phyloP scores from a whole-genome alignment of 2,329 filamentous ascomycete species.

The Lasiodiplodia citricola region DNA sequence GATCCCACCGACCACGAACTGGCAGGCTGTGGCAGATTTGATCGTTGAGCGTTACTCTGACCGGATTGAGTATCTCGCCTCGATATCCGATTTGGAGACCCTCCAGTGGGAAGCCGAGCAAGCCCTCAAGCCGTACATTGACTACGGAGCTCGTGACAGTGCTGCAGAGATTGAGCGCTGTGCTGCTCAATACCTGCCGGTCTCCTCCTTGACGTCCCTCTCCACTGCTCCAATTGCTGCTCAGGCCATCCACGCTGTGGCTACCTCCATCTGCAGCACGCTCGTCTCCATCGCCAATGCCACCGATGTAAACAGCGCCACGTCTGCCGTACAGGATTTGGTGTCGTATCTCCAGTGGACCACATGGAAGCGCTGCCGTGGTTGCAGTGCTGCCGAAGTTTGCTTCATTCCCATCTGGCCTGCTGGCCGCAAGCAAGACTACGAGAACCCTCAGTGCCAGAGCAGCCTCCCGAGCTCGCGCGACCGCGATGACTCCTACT shows the following conservation, averaged over 20 bases:
- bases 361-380: constrained; percentile 62
- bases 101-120: constrained; percentile 1
- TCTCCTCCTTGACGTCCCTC: constrained; percentile 4
- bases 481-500: constrained; percentile 16
- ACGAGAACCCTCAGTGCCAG: constrained; percentile 54
- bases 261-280: constrained; percentile 40
- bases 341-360: constrained; percentile 63
- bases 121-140: constrained; percentile 47
- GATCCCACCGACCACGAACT: constrained; percentile 52
- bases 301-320: constrained; percentile 32
- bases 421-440: constrained; percentile 60
- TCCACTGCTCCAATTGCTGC: constrained; percentile 35
- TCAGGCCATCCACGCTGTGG: constrained; percentile 38
- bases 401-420: constrained; percentile 71
- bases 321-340: constrained; percentile 47
- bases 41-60: constrained; percentile 67
- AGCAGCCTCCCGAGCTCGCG: constrained; percentile 10
- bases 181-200: constrained; percentile 49
- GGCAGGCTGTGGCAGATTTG: constrained; percentile 72
- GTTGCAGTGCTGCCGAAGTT: constrained; percentile 60
- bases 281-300: constrained; percentile 34
- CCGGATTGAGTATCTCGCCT: constrained; percentile 52
- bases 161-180: constrained; percentile 54
- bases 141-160: constrained; percentile 43
- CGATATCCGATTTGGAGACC: constrained; percentile 7